phyloP scores from a whole-genome alignment of 768 basidiomycete genomes.

The Pleurotus citrinopileatus region DNA sequence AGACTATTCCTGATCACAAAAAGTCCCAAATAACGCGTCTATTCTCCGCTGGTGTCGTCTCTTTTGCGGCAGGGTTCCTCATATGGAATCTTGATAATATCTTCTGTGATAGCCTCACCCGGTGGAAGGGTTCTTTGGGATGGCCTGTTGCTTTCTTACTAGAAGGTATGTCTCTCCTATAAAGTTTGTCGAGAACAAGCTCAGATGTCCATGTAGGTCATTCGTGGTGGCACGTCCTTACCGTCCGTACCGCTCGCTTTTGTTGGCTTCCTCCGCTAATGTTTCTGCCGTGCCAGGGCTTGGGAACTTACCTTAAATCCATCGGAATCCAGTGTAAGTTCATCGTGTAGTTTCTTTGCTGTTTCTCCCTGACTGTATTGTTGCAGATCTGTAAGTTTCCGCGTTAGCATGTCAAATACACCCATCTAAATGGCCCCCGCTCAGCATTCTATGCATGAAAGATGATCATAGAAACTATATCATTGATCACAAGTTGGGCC shows the following conservation, averaged over 20 bases:
- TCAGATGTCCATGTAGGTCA: slow-evolving; percentile 41
- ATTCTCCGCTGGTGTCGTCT: slow-evolving; percentile 49
- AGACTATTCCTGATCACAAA: slow-evolving; percentile 40
- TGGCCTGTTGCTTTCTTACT: slow-evolving; percentile 68
- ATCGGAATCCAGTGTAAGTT: slow-evolving; percentile 50
- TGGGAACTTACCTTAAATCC: slow-evolving; percentile 50
- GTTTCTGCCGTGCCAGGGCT: slow-evolving; percentile 30
- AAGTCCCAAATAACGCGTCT: slow-evolving; percentile 38
- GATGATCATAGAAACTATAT: slow-evolving; percentile 51
- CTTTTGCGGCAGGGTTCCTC: slow-evolving; percentile 64
- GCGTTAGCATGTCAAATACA: slow-evolving; percentile 23
- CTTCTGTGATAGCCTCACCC: slow-evolving; percentile 59
- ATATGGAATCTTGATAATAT: slow-evolving; percentile 84
- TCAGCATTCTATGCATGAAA: slow-evolving; percentile 58
- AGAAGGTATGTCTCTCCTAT: slow-evolving; percentile 42
- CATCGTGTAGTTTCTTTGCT: background rate
- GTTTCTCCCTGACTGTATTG: slow-evolving; percentile 10
- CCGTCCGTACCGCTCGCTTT: slow-evolving; percentile 33
- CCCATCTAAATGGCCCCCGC: background rate
- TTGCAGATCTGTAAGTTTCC: slow-evolving; percentile 38
- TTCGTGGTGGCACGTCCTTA: slow-evolving; percentile 74
- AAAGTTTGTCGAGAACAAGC: background rate
- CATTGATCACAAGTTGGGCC: slow-evolving; percentile 36
- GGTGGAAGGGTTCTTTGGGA: slow-evolving; percentile 52
- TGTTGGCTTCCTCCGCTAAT: background rate